Conservation (phyloP, 2,329 filamentous ascomycete genomes). For the Aspergillus brasiliensis region DNA sequence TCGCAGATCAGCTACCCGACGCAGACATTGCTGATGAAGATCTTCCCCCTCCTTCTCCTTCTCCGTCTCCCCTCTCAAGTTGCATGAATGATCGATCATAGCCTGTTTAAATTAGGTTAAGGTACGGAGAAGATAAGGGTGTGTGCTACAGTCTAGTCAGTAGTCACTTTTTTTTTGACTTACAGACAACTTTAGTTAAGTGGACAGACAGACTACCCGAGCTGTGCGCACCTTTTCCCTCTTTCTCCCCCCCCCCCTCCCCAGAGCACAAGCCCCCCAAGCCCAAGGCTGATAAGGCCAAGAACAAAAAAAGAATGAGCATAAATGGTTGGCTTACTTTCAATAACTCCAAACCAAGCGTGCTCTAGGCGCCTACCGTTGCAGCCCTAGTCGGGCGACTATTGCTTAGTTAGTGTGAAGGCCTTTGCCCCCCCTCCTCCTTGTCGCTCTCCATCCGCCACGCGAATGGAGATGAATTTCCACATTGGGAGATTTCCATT, state of each 20-base stretch:
- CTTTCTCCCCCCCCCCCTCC: too few species aligned
- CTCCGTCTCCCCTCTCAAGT: background rate
- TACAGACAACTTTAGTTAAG: too few species aligned
- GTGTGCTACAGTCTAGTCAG: background rate
- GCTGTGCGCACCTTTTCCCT: too few species aligned
- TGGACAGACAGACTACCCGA: too few species aligned
- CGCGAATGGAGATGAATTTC: constrained; percentile 1
- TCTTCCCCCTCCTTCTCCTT: constrained; percentile 9
- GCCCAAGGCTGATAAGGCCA: background rate
- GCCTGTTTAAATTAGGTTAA: constrained; percentile 19
- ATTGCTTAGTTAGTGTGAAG: constrained; percentile 5
- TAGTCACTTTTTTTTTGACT: too few species aligned
- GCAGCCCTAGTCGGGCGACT: constrained; percentile 6
- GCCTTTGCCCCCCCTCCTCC: background rate
- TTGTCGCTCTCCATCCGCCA: background rate
- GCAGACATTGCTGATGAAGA: constrained; percentile 16
- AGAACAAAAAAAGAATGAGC: constrained; percentile 5
- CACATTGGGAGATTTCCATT: background rate
- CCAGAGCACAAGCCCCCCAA: background rate
- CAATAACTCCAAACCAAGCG: constrained; percentile 2
- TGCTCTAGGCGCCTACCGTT: constrained; percentile 11
- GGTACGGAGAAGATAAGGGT: constrained; percentile 11
- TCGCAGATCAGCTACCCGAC: constrained; percentile 21
- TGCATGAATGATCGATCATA: constrained; percentile 21
- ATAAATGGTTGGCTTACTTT: background rate